A percentile compares a stretch with the other conserved stretches of the same genome.
phyloP scores from a whole-genome alignment of 2,329 filamentous ascomycete genomes.

The Hypoxylon sp. region DNA sequence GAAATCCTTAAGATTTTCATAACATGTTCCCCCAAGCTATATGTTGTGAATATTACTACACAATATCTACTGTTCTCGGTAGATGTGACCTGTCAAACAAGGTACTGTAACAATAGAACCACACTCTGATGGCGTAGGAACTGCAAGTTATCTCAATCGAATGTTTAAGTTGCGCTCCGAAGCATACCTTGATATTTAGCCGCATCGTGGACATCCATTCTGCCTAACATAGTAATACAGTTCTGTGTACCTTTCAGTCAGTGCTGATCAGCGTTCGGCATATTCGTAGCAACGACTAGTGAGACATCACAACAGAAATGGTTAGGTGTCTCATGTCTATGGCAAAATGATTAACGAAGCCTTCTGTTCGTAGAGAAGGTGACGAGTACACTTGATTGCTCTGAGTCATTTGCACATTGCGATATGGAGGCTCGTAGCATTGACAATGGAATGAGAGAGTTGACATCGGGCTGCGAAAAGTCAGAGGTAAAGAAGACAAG shows the following conservation, averaged over 20 bases:
- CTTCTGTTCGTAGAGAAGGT: constrained; percentile 11
- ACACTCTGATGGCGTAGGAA: constrained; percentile 5
- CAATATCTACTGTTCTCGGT: background rate
- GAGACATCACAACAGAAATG: constrained; percentile 5
- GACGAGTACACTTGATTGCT: constrained; percentile 1
- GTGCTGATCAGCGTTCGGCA: constrained; percentile 34
- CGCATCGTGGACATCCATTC: constrained; percentile 35
- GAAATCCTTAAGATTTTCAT: background rate
- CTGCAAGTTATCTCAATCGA: constrained; percentile 18
- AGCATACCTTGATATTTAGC: constrained; percentile 36
- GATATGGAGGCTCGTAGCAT: constrained; percentile 8
- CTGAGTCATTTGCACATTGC: constrained; percentile 9
- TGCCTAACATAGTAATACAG: constrained; percentile 28
- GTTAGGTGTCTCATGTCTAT: constrained; percentile 12
- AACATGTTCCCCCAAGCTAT: background rate
- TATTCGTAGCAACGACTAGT: constrained; percentile 4
- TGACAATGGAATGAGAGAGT: constrained; percentile 14
- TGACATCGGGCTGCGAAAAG: constrained; percentile 17
- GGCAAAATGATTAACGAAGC: constrained; percentile 7
- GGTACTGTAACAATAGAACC: background rate
- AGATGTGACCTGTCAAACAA: constrained; percentile 3
- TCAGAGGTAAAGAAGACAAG: constrained; percentile 24
- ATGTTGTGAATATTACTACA: background rate
- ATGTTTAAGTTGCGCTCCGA: constrained; percentile 5
- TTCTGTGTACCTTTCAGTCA: constrained; percentile 6